Conservation (phyloP, 2,329 filamentous ascomycete species). For the Stemphylium beticola region DNA sequence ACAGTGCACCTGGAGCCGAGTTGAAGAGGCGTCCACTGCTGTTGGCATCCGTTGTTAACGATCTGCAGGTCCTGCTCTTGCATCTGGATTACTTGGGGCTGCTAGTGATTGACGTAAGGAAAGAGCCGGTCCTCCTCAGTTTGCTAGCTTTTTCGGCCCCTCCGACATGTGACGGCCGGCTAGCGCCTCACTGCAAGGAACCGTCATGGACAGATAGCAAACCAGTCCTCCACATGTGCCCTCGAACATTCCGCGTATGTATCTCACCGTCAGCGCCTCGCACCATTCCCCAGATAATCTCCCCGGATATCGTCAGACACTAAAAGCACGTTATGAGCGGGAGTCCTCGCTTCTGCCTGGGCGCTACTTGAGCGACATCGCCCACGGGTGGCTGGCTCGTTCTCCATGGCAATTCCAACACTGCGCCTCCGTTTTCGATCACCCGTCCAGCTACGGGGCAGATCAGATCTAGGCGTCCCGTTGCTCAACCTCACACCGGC, state of each 20-base stretch:
- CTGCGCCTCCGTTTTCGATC: slow-evolving; percentile 3
- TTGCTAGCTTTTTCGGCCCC: neutral
- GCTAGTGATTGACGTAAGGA: slow-evolving; percentile 15
- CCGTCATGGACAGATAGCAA: neutral
- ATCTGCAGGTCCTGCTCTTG: too few relatives aligned
- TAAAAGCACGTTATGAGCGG: slow-evolving; percentile 1
- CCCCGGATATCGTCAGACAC: slow-evolving; percentile 7
- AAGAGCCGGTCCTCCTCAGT: slow-evolving; percentile 4
- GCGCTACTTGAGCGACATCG: slow-evolving; percentile 5
- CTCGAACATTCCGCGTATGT: slow-evolving; percentile 4
- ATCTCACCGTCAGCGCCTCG: slow-evolving; percentile 9
- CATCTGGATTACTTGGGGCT: too few relatives aligned
- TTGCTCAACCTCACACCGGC: neutral
- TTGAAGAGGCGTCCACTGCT: slow-evolving; percentile 5
- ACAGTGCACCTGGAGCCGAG: slow-evolving; percentile 7
- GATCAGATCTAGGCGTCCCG: neutral
- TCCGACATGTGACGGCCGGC: slow-evolving; percentile 2
- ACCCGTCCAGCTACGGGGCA: neutral
- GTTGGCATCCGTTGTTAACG: too few relatives aligned
- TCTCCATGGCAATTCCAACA: slow-evolving; percentile 8
- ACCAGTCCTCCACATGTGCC: slow-evolving; percentile 4
- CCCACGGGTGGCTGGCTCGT: slow-evolving; percentile 9
- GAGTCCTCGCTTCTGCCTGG: slow-evolving; percentile 11
- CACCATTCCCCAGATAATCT: slow-evolving; percentile 6
- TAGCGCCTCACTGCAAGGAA: slow-evolving; percentile 6